Percentiles rank a stretch among this genome's conserved stretches.
These are phyloP conservation scores for Penicillium paxilli DNA, from an alignment of 495 filamentous ascomycete genomes.

Conservation along the genomic window DNA sequence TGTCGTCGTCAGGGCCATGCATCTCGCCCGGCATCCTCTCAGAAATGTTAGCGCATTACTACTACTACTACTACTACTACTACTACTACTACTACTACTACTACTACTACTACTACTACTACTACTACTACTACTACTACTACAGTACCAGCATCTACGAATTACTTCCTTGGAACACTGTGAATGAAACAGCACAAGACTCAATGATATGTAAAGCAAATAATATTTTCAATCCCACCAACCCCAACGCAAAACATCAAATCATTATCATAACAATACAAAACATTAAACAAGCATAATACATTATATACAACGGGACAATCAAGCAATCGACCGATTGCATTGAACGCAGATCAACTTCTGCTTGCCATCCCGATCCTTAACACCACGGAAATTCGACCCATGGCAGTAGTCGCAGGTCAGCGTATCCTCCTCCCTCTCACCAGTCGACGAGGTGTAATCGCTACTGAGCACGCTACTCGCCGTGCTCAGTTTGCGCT, in stretches of 20 bases:
- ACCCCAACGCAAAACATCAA: not conserved
- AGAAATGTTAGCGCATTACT: too few species aligned
- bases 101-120: too few species aligned
- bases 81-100: too few species aligned
- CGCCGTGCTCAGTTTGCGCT: conserved; percentile 33
- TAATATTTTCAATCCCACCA: not conserved
- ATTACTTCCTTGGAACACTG: too few species aligned
- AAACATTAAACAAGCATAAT: not conserved
- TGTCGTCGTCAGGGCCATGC: too few species aligned
- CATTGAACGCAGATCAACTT: conserved; percentile 55
- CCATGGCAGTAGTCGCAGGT: conserved; percentile 51
- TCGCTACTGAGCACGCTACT: conserved; percentile 50
- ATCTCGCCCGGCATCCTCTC: too few species aligned
- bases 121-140: too few species aligned
- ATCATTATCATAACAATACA: not conserved
- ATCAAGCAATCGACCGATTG: conserved; percentile 28
- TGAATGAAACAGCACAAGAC: not conserved
- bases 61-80: too few species aligned
- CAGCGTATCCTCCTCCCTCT: conserved; percentile 43
- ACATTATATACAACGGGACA: not conserved
- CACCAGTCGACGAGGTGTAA: conserved; percentile 35
- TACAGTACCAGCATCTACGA: too few species aligned
- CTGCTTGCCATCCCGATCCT: conserved; percentile 45
- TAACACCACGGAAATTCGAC: conserved; percentile 52
- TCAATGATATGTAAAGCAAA: not conserved